These are phyloP conservation scores for Umbilicaria muhlenbergii DNA, from an alignment of 495 filamentous ascomycete genomes.

Conservation along the genomic window DNA sequence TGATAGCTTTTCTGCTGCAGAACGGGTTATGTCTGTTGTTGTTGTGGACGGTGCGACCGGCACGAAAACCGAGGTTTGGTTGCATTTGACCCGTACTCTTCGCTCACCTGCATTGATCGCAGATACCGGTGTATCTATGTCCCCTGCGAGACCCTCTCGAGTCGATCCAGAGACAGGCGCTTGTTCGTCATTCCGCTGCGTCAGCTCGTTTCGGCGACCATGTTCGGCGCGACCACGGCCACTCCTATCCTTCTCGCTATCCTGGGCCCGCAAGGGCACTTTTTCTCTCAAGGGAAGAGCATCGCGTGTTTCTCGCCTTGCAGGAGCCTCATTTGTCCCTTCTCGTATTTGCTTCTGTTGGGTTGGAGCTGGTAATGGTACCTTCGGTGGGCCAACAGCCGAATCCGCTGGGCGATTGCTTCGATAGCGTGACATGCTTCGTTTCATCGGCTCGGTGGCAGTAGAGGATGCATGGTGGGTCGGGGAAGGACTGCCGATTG, in stretches of 20 bases:
- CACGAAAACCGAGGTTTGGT: slow-evolving; percentile 42
- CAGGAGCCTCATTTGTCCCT: too few species aligned
- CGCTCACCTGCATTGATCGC: slow-evolving; percentile 70
- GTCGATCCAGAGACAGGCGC: too few species aligned
- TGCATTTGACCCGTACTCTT: slow-evolving; percentile 53
- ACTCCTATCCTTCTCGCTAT: too few species aligned
- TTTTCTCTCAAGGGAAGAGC: too few species aligned
- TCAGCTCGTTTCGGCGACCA: too few species aligned
- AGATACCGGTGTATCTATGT: slow-evolving; percentile 58
- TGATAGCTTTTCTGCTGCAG: slow-evolving; percentile 36
- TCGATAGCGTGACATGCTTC: slow-evolving; percentile 45
- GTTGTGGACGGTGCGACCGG: slow-evolving; percentile 60
- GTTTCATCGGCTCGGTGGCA: slow-evolving; percentile 23
- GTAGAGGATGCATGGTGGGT: not conserved
- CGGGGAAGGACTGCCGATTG: not conserved
- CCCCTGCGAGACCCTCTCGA: too few species aligned
- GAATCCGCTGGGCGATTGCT: slow-evolving; percentile 18
- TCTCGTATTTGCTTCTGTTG: too few species aligned
- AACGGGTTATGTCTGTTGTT: slow-evolving; percentile 50
- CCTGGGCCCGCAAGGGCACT: too few species aligned
- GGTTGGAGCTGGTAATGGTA: slow-evolving; percentile 7
- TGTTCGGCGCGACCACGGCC: too few species aligned
- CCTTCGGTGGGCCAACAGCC: slow-evolving; percentile 15
- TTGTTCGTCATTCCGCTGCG: too few species aligned
- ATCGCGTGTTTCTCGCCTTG: too few species aligned